Percentiles rank a stretch among this genome's conserved stretches.
These are phyloP conservation scores for Neurospora sp. DNA, from an alignment of 495 filamentous ascomycete species.

Conservation along the genomic window DNA sequence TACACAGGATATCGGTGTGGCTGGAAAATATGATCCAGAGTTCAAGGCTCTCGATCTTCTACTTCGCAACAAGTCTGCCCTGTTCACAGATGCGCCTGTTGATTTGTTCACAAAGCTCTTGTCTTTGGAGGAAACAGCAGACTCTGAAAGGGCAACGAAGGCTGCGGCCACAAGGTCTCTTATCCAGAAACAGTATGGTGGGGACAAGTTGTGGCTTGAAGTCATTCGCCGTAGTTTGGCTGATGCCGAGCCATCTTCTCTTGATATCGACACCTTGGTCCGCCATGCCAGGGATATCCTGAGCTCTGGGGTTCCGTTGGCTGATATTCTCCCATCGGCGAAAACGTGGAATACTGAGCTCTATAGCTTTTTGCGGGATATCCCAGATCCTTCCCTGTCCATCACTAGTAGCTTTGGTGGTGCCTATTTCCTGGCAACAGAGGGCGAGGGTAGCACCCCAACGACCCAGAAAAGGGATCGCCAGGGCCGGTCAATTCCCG, in stretches of 20 bases:
- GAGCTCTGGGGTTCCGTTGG: constrained; percentile 8
- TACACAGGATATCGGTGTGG: constrained; percentile 9
- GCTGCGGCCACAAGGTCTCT: constrained; percentile 20
- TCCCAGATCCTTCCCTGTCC: constrained; percentile 53
- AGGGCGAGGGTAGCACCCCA: constrained; percentile 11
- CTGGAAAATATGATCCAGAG: constrained; percentile 7
- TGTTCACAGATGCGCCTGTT: constrained; percentile 28
- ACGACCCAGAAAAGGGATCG: constrained; percentile 42
- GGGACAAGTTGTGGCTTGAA: constrained; percentile 19
- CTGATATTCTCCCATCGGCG: constrained; percentile 33
- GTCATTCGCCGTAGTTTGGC: constrained; percentile 35
- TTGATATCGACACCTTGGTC: constrained; percentile 36
- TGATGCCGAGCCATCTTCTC: constrained; percentile 25
- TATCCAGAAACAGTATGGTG: constrained; percentile 22
- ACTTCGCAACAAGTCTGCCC: constrained; percentile 20
- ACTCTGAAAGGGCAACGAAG: constrained; percentile 25
- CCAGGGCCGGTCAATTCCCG: constrained; percentile 56
- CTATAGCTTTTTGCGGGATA: constrained; percentile 44
- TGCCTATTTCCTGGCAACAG: constrained; percentile 52
- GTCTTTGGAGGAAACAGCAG: constrained; percentile 32
- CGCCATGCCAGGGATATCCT: constrained; percentile 26
- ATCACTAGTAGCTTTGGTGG: constrained; percentile 64
- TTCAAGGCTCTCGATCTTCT: constrained; percentile 32
- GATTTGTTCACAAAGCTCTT: constrained; percentile 33
- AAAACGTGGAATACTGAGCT: constrained; percentile 38